These are phyloP conservation scores for Sclerotinia nivalis DNA, from an alignment of 2,329 filamentous ascomycete species.

Conservation along the genomic window DNA sequence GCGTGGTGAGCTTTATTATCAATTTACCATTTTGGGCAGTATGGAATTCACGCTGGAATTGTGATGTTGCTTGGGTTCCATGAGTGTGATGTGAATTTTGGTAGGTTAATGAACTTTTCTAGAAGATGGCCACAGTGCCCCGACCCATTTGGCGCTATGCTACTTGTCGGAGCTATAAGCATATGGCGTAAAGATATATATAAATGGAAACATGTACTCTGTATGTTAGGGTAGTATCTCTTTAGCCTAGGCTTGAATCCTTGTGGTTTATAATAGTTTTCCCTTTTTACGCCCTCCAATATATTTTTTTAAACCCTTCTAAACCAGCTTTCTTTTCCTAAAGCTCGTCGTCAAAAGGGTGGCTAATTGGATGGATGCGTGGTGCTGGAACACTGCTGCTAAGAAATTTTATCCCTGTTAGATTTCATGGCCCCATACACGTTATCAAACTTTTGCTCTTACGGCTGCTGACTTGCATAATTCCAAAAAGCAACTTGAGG, in stretches of 20 bases:
- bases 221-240: neutral
- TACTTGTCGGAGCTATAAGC: neutral
- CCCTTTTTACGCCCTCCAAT: neutral
- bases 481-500: neutral
- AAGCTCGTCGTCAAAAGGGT: neutral
- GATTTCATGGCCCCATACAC: neutral
- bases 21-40: neutral
- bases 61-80: neutral
- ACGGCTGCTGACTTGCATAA: conserved; percentile 21
- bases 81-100: neutral
- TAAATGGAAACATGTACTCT: conserved; percentile 12
- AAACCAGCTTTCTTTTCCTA: neutral
- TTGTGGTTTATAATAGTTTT: neutral
- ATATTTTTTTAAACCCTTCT: neutral
- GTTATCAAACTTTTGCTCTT: neutral
- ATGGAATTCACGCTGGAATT: neutral
- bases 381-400: neutral
- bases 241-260: neutral
- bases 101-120: conserved; percentile 5
- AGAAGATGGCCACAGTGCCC: neutral
- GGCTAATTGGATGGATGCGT: neutral
- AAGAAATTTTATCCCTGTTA: conserved; percentile 4
- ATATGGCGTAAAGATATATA: conserved; percentile 4
- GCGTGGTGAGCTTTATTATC: neutral
- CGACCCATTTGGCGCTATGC: neutral